Evolutionary conservation across 2,329 filamentous ascomycete genomes (phyloP), one percentile per base, ranked within the genome.

Genomic region (Cryphonectria naterciae): DNA sequence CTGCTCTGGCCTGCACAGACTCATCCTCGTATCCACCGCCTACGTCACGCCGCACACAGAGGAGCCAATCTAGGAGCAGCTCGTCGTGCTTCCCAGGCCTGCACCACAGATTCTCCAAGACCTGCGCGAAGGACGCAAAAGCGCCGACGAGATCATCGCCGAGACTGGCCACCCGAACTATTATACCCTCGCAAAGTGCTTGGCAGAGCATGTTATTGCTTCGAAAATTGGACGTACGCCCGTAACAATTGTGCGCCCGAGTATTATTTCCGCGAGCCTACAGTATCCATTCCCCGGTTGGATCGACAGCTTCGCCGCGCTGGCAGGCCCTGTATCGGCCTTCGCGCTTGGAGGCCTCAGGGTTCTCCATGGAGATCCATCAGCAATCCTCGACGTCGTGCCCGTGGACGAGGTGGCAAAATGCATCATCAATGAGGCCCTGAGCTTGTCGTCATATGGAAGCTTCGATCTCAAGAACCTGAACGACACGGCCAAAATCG

Each of bases 121-220:
- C 17, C 19, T 73, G 35, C 64, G 65, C 13, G 52, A 73, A 22
- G 70, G 70, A 65, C 67, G 60, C n/a, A 65, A 56, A 13, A 52
- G 61, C 28, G 11, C 67, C 2, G 67, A 67, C 2, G 32, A 72
- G 19, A 58, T 68, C 11, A 41, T 70, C 41, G 60, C 25, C 17
- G 67, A 69, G 28, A 73, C 73, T 10, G 73, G 73, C 1, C 71
- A 74, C 64, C 72, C 69, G 11, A 73, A 74, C 56, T 61, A 73
- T 28, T 74, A 74, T 39, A 74, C 69, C 7, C 62, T 74, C 17
- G 72, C 73, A 17, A 74, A 74, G 35, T 74, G 69, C 46, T 63
- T 74, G 0, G 69, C 72, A 5, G 73, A 74, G 37, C 72, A 74
- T 25, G 68, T 73, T 11, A 17, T 74, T 19, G 65, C 67, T 17